Base-by-base conservation (phyloP, 1,284 basidiomycete genomes). In the Filobasidium uniguttulatum region DNA sequence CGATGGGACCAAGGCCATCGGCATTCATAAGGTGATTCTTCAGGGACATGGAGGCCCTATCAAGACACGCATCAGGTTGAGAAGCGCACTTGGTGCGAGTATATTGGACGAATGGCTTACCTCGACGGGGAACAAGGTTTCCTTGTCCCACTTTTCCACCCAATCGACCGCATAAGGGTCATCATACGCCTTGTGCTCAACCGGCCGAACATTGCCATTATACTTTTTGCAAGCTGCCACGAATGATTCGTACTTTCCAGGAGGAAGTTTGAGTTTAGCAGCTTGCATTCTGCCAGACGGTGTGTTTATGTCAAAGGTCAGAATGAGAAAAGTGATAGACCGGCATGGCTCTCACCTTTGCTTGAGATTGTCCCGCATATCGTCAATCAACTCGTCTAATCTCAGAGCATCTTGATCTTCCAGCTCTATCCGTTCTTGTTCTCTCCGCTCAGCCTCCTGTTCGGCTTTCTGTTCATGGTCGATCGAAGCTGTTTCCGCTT, bases 241-340 rank as follows among this genome's bases (percentile, higher is more conserved):
- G 5, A 79, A 78, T 2, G 78, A 77, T 0, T 81, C 81, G 45
- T 85, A 82, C 34, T 74, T 75, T 17, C 85, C 83, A 9, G 81
- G 79, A 1, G 83, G 82, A 1, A 85, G 82, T 1, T 81, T 77
- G 40, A 90, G 73, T 65, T 90, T 88, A 68, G 87, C 86, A 60
- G 83, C 83, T n/a, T 82, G 76, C 83, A 93, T 87, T 49, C 85
- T 72, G 50, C 85, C 81, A 19, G 83, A 17, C n/a, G 87, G 75
- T 61, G 85, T 87, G 23, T 75, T 72, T 53, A 85, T 81, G 54
- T 84, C 80, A 79, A 85, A 36, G 14, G n/a, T 40, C 35, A n/a
- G 38, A 37, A 23, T 36, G 31, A 10, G 41, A 34, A 9, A 28
- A 25, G 25, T 40, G 28, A 15, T 38, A 44, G 25, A 37, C 43